Evolutionary conservation across 345 rosid species (phyloP), one percentile per base, ranked within the genome.

Genomic region (Gossypium turneri): DNA sequence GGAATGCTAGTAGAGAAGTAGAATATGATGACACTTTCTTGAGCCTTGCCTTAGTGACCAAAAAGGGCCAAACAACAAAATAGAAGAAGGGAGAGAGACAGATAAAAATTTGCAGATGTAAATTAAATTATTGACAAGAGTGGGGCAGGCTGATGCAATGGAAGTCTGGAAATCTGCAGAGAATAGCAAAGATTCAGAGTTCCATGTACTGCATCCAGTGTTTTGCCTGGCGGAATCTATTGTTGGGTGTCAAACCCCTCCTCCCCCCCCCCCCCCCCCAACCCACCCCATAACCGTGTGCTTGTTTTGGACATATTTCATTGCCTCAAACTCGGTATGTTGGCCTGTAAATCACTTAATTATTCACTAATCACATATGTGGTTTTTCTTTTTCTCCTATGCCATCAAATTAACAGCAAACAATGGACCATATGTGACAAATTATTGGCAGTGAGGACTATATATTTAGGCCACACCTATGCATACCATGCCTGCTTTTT

Each of bases 211-310:
- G 70, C 60, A 73, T 76, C 57, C 66, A 72, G 79, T 72, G 27
- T 50, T 51, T 72, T 72, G 59, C 77, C 82, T 50, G 77, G 74
- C 50, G 65, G 77, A 76, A 80, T 76, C 77, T 72, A 38, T 27
- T 67, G 64, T 60, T 50, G n/a, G 57, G 64, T 79, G 52, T 65
- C 27, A 66, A 45, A 47, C 48, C 29, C 43, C 56, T 17, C 67
- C 2, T 16, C 27, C 34, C 27, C 43, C 50, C 65, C 29, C 4
- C n/a, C 67, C 2, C 22, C 27, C 34, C 27, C 43, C 50, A 22
- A 20, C 65, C 29, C 0, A 29, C 38, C 6, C 6, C 38, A 12
- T 59, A 24, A 20, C 17, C 79, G 76, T 76, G 77, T 75, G 77
- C 79, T 8, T 45, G 44, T 67, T 52, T 67, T 74, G 58, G 43